Evolutionary conservation across 805 yeast genomes (phyloP).

Genomic region (Candida saitoana): DNA sequence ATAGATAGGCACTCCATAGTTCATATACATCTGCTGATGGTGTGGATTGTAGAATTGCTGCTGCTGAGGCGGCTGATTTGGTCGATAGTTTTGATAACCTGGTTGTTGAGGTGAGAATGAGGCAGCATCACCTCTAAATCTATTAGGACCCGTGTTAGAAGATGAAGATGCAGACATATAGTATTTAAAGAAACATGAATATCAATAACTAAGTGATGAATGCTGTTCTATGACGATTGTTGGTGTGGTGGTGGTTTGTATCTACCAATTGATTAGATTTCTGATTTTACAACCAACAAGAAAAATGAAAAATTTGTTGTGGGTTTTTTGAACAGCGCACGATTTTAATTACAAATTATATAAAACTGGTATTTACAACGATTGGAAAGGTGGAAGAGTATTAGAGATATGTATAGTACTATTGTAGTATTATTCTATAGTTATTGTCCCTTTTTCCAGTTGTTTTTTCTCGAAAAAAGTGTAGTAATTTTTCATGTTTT

Average conservation of each 20-base stretch:
- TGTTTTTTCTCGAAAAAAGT: too few species aligned
- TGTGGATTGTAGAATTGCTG: conserved; percentile 8
- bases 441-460: too few species aligned
- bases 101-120: conserved; percentile 27
- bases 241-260: background rate
- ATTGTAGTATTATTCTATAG: too few species aligned
- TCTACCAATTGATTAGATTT: background rate
- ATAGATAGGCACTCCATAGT: conserved; percentile 12
- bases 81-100: conserved; percentile 7
- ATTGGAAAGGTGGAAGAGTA: too few species aligned
- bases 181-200: conserved; percentile 6
- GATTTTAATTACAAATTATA: too few species aligned
- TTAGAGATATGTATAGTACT: too few species aligned
- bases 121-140: conserved; percentile 38
- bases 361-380: too few species aligned
- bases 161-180: conserved; percentile 21
- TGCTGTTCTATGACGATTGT: background rate
- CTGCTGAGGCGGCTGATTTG: conserved; percentile 6
- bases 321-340: background rate
- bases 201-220: background rate
- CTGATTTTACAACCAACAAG: background rate
- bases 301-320: conserved; percentile 1
- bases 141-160: conserved; percentile 27
- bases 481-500: too few species aligned
- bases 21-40: conserved; percentile 14